These are phyloP conservation scores for Apiospora marii DNA, from an alignment of 2,329 filamentous ascomycete genomes.

Conservation along the genomic window DNA sequence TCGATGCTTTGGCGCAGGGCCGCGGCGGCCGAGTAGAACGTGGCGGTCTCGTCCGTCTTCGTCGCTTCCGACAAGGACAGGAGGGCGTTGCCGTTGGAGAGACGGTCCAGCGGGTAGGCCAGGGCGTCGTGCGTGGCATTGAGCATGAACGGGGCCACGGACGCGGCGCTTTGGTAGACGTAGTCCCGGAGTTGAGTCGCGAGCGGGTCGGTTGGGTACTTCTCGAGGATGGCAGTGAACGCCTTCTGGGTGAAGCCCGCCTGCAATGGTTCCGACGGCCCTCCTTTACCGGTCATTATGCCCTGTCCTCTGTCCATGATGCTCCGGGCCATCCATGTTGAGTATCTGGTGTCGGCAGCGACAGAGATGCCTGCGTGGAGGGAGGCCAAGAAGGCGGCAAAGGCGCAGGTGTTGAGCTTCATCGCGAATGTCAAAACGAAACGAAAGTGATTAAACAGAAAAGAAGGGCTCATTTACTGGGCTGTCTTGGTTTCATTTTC, in stretches of 20 bases:
- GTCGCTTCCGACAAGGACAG: slow-evolving; percentile 30
- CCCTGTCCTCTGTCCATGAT: slow-evolving; percentile 44
- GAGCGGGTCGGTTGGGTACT: slow-evolving; percentile 34
- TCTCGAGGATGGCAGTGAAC: slow-evolving; percentile 36
- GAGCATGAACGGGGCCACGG: slow-evolving; percentile 36
- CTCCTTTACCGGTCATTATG: slow-evolving; percentile 41
- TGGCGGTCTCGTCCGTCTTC: slow-evolving; percentile 3
- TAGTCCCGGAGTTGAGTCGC: slow-evolving; percentile 32
- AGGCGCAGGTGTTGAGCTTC: not conserved
- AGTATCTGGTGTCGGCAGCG: slow-evolving; percentile 11
- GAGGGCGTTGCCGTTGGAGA: slow-evolving; percentile 42
- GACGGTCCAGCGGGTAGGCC: slow-evolving; percentile 41
- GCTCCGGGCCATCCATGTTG: slow-evolving; percentile 42
- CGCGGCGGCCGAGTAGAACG: slow-evolving; percentile 31
- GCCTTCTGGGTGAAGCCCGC: slow-evolving; percentile 44
- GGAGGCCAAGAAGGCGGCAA: not conserved
- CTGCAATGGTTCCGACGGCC: slow-evolving; percentile 41
- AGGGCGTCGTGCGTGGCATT: slow-evolving; percentile 40
- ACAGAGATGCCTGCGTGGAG: slow-evolving; percentile 25
- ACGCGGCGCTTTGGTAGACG: slow-evolving; percentile 37
- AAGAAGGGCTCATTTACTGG: not conserved
- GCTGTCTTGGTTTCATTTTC: not conserved
- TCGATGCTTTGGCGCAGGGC: slow-evolving; percentile 41
- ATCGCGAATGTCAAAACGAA: slow-evolving; percentile 1
- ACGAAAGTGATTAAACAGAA: slow-evolving; percentile 10